Conservation (phyloP, 1,284 basidiomycete species). For the Puccinia polysora region DNA sequence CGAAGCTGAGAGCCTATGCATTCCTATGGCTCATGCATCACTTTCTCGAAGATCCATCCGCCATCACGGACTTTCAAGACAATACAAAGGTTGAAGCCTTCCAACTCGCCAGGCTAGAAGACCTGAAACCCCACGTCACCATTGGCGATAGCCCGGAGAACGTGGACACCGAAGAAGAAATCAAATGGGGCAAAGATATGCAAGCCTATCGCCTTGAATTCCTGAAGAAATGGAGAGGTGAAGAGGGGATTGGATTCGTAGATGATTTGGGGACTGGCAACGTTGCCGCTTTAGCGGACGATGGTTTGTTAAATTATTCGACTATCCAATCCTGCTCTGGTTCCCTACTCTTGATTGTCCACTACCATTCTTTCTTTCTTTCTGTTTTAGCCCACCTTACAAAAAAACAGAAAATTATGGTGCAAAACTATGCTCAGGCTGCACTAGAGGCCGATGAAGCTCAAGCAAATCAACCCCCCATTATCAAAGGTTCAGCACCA, state of each 20-base stretch:
- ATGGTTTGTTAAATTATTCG: conserved; percentile 1
- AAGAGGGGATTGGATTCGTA: conserved; percentile 43
- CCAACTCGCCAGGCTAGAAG: conserved; percentile 23
- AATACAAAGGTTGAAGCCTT: conserved; percentile 33
- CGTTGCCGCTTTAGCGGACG: conserved; percentile 31
- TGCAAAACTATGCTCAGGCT: conserved; percentile 40
- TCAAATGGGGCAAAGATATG: conserved; percentile 44
- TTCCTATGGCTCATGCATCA: conserved; percentile 75
- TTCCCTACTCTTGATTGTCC: background rate
- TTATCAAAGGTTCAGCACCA: background rate
- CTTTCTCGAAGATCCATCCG: conserved; percentile 63
- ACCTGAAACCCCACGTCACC: conserved; percentile 9
- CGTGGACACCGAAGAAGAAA: conserved; percentile 41
- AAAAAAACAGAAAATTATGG: conserved; percentile 43
- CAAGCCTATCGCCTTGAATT: conserved; percentile 39
- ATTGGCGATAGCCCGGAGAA: conserved; percentile 24
- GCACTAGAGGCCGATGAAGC: conserved; percentile 22
- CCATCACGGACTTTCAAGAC: conserved; percentile 23
- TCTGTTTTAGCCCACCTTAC: conserved; percentile 12
- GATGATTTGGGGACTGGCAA: conserved; percentile 21
- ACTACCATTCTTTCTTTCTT: background rate
- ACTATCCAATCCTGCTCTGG: too few species aligned
- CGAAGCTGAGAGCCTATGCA: conserved; percentile 65
- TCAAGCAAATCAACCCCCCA: background rate
- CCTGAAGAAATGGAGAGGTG: conserved; percentile 43